Conservation (phyloP, 257 asterid genomes). For the Solanum pimpinellifolium region DNA sequence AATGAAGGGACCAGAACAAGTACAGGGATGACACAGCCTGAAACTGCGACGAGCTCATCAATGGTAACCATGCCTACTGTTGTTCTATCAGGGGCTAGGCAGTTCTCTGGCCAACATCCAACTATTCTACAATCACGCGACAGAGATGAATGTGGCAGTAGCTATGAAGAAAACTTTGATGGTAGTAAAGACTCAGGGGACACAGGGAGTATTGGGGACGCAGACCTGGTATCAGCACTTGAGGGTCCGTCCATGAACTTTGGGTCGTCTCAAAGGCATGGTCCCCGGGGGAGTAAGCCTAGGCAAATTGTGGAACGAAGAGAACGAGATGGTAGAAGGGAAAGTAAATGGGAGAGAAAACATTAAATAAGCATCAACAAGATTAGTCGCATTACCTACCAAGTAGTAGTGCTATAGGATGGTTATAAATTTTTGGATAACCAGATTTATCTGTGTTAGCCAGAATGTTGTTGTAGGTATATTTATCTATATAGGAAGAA, state of each 20-base stretch:
- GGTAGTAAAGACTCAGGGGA: constrained; percentile 79
- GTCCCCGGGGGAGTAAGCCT: constrained; percentile 63
- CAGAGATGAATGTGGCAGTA: constrained; percentile 71
- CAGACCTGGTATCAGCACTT: constrained; percentile 48
- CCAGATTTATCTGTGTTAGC: not conserved
- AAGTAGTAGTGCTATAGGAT: not conserved
- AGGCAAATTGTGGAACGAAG: constrained; percentile 78
- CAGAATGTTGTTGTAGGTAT: not conserved
- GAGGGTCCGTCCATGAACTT: constrained; percentile 53
- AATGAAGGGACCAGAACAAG: constrained; percentile 50
- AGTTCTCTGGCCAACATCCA: constrained; percentile 62
- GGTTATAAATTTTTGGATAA: not conserved
- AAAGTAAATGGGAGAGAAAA: constrained; percentile 97
- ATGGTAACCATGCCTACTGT: constrained; percentile 24
- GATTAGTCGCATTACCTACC: not conserved
- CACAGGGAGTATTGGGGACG: constrained; percentile 82
- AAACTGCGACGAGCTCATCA: constrained; percentile 20
- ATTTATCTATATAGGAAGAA: not conserved
- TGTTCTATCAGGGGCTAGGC: constrained; percentile 44
- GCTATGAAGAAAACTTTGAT: constrained; percentile 71
- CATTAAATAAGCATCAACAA: constrained; percentile 25
- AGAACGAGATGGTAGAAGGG: constrained; percentile 81
- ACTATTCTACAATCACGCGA: constrained; percentile 75
- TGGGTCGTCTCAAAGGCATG: constrained; percentile 51
- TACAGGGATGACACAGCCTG: constrained; percentile 29